A percentile compares a stretch with the other conserved stretches of the same genome.
Conservation (phyloP, 495 filamentous ascomycete genomes). For the Pyrenula aspistea region DNA sequence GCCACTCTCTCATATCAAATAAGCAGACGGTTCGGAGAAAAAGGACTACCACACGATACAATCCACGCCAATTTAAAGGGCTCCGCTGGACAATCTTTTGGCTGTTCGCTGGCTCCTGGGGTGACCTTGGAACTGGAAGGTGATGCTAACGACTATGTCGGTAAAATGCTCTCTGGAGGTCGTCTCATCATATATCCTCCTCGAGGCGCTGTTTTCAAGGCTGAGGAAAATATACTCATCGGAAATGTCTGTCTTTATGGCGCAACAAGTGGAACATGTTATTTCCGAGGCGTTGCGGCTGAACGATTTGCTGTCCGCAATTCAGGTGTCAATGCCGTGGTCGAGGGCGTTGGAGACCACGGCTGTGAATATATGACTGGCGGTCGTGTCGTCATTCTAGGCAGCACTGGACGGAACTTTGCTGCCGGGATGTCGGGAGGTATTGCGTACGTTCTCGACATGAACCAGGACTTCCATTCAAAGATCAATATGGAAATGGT, state of each 20-base stretch:
- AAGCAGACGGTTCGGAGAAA: slow-evolving; percentile 83
- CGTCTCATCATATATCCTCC: slow-evolving; percentile 95
- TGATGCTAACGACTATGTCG: slow-evolving; percentile 96
- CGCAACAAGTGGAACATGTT: slow-evolving; percentile 84
- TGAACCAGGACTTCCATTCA: slow-evolving; percentile 79
- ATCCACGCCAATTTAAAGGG: slow-evolving; percentile 97
- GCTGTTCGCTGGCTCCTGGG: slow-evolving; percentile 88
- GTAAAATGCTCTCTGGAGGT: slow-evolving; percentile 93
- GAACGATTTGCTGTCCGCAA: slow-evolving; percentile 98
- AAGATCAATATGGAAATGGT: slow-evolving; percentile 99
- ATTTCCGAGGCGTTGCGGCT: slow-evolving; percentile 95
- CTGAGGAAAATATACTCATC: slow-evolving; percentile 93
- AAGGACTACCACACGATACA: slow-evolving; percentile 83
- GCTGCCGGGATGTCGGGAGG: slow-evolving; percentile 99
- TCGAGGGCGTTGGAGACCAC: slow-evolving; percentile 96
- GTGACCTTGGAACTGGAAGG: slow-evolving; percentile 95
- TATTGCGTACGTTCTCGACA: slow-evolving; percentile 94
- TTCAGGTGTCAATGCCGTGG: slow-evolving; percentile 91
- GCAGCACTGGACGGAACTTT: slow-evolving; percentile 96
- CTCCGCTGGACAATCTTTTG: slow-evolving; percentile 97
- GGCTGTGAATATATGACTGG: slow-evolving; percentile 99
- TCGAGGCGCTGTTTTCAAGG: slow-evolving; percentile 85
- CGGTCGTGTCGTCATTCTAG: slow-evolving; percentile 81
- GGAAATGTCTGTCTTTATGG: slow-evolving; percentile 98
- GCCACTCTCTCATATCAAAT: slow-evolving; percentile 96